phyloP scores from a whole-genome alignment of 2,329 filamentous ascomycete species.

The Aspergillus arachidicola region DNA sequence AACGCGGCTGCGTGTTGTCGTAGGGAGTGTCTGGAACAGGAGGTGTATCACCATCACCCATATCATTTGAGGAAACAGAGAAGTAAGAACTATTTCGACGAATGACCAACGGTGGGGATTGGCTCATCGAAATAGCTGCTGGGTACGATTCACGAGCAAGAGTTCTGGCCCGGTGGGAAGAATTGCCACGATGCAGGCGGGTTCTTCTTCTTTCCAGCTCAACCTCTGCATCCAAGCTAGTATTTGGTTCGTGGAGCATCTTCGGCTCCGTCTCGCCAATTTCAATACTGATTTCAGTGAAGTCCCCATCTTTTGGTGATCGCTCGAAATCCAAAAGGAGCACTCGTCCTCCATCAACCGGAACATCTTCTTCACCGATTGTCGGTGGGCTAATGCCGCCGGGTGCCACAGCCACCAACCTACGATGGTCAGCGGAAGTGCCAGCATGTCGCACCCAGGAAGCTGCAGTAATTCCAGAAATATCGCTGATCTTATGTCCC shows the following conservation, averaged over 20 bases:
- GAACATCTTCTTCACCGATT: conserved; percentile 71
- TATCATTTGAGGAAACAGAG: conserved; percentile 27
- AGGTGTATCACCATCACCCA: conserved; percentile 39
- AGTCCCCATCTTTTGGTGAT: conserved; percentile 56
- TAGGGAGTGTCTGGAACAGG: conserved; percentile 72
- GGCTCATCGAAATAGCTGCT: conserved; percentile 20
- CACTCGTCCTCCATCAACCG: conserved; percentile 76
- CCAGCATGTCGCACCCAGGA: conserved; percentile 69
- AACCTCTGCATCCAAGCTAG: conserved; percentile 76
- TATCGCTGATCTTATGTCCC: conserved; percentile 66
- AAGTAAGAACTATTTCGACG: conserved; percentile 32
- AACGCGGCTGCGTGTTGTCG: conserved; percentile 71
- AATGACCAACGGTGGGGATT: conserved; percentile 17
- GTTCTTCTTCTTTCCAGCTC: conserved; percentile 76
- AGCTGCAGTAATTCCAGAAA: conserved; percentile 67
- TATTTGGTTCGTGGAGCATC: conserved; percentile 70
- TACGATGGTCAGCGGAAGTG: conserved; percentile 51
- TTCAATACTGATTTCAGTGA: conserved; percentile 67
- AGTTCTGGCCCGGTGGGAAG: conserved; percentile 37
- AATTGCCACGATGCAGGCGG: conserved; percentile 60
- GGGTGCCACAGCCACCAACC: conserved; percentile 70
- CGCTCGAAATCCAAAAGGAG: conserved; percentile 75
- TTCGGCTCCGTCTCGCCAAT: conserved; percentile 72
- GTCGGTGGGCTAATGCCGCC: conserved; percentile 64
- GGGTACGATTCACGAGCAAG: conserved; percentile 28